A percentile compares a stretch with the other conserved stretches of the same genome.
phyloP scores from a whole-genome alignment of 352 stramenopile species.

The Paralagenidium karlingii region DNA sequence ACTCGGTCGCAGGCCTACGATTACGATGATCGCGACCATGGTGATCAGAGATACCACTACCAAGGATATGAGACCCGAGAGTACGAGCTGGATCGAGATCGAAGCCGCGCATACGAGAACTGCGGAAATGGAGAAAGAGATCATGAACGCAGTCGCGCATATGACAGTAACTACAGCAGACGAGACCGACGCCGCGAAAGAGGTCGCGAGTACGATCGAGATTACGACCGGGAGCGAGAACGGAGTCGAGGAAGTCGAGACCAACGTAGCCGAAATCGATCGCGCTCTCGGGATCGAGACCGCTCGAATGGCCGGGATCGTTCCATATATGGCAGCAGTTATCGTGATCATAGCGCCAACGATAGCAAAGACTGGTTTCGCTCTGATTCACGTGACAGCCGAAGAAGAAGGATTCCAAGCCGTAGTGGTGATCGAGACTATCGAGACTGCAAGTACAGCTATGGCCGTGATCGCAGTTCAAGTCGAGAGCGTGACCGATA shows the following conservation, averaged over 20 bases:
- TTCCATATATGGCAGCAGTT: neutral
- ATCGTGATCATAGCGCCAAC: neutral
- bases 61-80: too few species aligned
- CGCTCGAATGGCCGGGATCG: neutral
- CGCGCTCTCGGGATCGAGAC: neutral
- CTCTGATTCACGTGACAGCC: neutral
- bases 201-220: constrained; percentile 13
- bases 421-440: constrained; percentile 6
- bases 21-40: too few species aligned
- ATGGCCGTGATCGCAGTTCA: neutral
- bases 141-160: constrained; percentile 10
- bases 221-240: constrained; percentile 12
- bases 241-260: too few species aligned
- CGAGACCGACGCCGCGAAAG: constrained; percentile 14
- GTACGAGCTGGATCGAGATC: constrained; percentile 4
- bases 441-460: neutral
- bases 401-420: too few species aligned
- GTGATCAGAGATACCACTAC: too few species aligned
- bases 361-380: neutral
- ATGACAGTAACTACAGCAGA: constrained; percentile 15
- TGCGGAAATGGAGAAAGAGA: too few species aligned
- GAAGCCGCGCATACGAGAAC: constrained; percentile 2
- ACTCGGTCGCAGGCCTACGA: too few species aligned
- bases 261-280: neutral
- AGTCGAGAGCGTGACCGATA: neutral